Base-by-base conservation (phyloP, 2,329 filamentous ascomycete genomes). In the Cladosporium cucumerinum region DNA sequence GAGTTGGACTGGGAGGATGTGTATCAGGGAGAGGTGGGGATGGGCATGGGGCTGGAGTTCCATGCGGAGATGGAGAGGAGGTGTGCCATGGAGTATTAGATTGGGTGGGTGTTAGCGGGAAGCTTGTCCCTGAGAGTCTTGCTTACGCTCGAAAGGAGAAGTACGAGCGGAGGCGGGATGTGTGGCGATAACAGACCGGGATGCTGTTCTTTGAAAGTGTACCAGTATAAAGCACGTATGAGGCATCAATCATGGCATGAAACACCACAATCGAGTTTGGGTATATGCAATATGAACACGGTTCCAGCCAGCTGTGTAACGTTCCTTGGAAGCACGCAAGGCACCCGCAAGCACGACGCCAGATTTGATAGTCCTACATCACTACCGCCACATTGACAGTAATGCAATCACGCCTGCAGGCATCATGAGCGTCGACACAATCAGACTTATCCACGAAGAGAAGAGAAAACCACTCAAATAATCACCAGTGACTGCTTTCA, bases 1-100 rank as follows among this genome's bases (percentile, higher is more conserved):
- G 89, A 86, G 73, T 83, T 96, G 71, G 87, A 84, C 10, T 99
- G 95, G 95, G 95, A 99, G 84, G 95, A 98, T 82, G 87, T 99
- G 23, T 98, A 89, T 76, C 87, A 85, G 23, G 92, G 92, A 80
- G 78, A 76, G 79, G 92, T 94, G 76, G 85, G 88, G 72, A 85
- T 86, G 67, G 82, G 87, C n/a, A 66, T 68, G 60, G 58, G 26
- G 2, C 32, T 57, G 48, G 87, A 89, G 61, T 88, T 97, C 79
- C 93, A 97, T 73, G 89, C 92, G 65, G 94, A 98, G 86, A 93
- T 97, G 87, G 94, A 97, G 62, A 57, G 43, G 63, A 48, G 43
- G 61, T 55, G 32, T 14, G 36, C 16, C 57, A 65, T 63, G 64
- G 58, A 65, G 57, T 55, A 43, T 30, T 63, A 61, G 60, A 51